Conservation (phyloP, 768 basidiomycete genomes). For the Tulasnella sp. region DNA sequence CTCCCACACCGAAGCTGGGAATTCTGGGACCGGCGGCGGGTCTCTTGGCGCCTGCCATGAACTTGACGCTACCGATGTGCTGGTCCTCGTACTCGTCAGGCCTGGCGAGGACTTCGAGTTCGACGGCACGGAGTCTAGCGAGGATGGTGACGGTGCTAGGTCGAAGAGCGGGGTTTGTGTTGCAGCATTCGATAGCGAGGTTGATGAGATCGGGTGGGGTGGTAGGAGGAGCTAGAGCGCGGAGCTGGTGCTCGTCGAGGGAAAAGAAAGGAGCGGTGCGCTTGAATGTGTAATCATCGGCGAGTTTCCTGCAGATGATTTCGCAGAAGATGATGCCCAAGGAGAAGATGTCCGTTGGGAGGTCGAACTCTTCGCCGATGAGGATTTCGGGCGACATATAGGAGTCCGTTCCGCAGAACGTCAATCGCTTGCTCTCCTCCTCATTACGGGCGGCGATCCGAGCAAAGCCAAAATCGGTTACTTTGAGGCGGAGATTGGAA, state of each 20-base stretch:
- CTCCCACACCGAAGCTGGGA: constrained; percentile 80
- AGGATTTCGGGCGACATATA: constrained; percentile 99
- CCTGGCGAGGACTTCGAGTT: constrained; percentile 75
- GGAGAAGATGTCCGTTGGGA: constrained; percentile 93
- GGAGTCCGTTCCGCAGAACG: constrained; percentile 87
- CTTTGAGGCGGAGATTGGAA: constrained; percentile 89
- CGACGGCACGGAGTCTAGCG: constrained; percentile 75
- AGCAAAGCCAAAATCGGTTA: constrained; percentile 98
- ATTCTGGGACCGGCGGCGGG: constrained; percentile 69
- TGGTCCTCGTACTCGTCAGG: constrained; percentile 66
- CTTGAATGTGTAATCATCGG: constrained; percentile 66
- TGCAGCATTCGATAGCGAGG: constrained; percentile 78
- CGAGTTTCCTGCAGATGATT: constrained; percentile 81
- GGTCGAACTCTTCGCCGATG: constrained; percentile 86
- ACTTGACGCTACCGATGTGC: constrained; percentile 84
- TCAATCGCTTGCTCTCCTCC: constrained; percentile 83
- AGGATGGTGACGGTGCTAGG: constrained; percentile 81
- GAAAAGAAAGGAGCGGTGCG: constrained; percentile 78
- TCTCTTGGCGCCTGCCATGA: constrained; percentile 70
- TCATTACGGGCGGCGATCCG: constrained; percentile 90
- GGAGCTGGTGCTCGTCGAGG: constrained; percentile 76
- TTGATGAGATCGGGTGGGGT: constrained; percentile 79
- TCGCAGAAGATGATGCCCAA: constrained; percentile 93
- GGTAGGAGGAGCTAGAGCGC: constrained; percentile 63
- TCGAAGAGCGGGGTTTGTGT: constrained; percentile 63